These are phyloP conservation scores for Metschnikowia koreensis DNA, from an alignment of 805 yeast species.

Conservation along the genomic window DNA sequence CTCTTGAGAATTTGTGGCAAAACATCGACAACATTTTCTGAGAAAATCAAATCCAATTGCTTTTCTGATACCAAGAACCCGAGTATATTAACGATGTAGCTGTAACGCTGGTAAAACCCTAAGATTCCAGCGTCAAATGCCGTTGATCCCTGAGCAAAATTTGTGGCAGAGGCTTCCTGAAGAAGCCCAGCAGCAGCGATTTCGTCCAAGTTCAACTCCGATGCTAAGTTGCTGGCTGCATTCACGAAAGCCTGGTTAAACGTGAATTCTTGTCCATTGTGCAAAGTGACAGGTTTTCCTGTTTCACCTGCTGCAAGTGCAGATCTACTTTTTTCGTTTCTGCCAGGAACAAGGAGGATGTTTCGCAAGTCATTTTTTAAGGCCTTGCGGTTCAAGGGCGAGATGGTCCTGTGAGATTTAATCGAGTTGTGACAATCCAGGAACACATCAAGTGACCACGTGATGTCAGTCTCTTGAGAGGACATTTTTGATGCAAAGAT, in stretches of 20 bases:
- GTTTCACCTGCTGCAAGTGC: constrained; percentile 13
- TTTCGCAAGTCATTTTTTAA: constrained; percentile 30
- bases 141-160: constrained; percentile 46
- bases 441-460: constrained; percentile 17
- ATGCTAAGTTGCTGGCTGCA: constrained; percentile 57
- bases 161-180: constrained; percentile 40
- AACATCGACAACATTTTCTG: constrained; percentile 17
- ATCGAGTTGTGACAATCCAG: constrained; percentile 17
- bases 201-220: constrained; percentile 61
- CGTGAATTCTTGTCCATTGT: constrained; percentile 56
- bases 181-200: constrained; percentile 69
- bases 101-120: constrained; percentile 65
- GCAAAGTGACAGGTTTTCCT: constrained; percentile 39
- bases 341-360: constrained; percentile 33
- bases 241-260: constrained; percentile 66
- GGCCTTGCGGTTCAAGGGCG: constrained; percentile 6
- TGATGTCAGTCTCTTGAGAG: not conserved
- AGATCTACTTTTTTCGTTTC: constrained; percentile 25
- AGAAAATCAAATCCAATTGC: constrained; percentile 24
- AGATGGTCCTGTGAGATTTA: constrained; percentile 5
- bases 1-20: constrained; percentile 49
- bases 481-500: not conserved
- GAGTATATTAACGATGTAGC: constrained; percentile 68
- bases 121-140: constrained; percentile 63
- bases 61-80: constrained; percentile 27